Percentiles rank a stretch among this genome's conserved stretches.
Conservation (phyloP, 495 filamentous ascomycete species). For the Penicillium argentinense region DNA sequence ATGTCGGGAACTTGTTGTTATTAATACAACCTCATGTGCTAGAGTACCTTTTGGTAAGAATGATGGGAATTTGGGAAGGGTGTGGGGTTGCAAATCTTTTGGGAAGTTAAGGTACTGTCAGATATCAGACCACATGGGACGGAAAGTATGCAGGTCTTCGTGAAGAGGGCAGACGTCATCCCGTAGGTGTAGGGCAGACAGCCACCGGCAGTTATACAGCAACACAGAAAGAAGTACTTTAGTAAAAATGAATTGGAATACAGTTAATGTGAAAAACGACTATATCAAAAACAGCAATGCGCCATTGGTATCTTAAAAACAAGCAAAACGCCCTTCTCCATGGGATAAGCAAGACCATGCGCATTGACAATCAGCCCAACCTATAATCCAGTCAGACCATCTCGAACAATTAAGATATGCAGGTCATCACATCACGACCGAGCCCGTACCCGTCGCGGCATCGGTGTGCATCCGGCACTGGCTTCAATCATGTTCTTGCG, state of each 20-base stretch:
- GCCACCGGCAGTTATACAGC: background rate
- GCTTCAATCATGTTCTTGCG: conserved; percentile 36
- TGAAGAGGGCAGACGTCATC: background rate
- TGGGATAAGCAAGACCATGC: background rate
- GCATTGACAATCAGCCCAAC: background rate
- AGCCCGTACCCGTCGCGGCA: conserved; percentile 39
- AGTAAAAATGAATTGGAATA: no score
- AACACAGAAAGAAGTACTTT: background rate
- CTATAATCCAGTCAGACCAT: background rate
- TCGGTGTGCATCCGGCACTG: conserved; percentile 43
- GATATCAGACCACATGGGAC: background rate
- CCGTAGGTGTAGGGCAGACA: background rate
- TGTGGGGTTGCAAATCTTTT: no score
- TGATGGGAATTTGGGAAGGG: no score
- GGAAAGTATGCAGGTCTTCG: background rate
- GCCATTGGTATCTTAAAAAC: conserved; percentile 4
- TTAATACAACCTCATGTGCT: no score
- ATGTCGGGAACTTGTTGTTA: no score
- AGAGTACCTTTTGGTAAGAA: no score
- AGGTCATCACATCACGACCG: conserved; percentile 26
- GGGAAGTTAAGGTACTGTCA: no score
- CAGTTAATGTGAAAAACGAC: background rate
- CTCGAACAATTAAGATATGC: background rate
- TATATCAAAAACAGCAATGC: background rate
- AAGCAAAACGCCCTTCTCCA: conserved; percentile 1